Conservation (phyloP, 352 stramenopile genomes). For the Phytophthora fragariae region DNA sequence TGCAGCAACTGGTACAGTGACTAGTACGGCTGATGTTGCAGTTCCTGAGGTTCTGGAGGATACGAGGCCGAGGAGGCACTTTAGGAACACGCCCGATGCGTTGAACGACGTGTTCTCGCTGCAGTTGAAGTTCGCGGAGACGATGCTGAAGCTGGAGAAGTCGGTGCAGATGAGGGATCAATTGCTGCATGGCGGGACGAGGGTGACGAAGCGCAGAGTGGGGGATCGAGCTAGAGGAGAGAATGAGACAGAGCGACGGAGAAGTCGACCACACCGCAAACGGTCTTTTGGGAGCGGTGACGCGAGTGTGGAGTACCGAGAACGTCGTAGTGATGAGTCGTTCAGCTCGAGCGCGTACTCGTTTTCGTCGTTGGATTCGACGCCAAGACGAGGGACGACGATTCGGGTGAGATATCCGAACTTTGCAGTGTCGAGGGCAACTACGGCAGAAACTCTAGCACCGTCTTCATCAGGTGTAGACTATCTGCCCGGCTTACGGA, state of each 20-base stretch:
- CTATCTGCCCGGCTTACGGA: slow-evolving; percentile 7
- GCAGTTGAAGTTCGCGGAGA: slow-evolving; percentile 77
- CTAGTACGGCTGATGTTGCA: not conserved
- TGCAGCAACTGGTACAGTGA: slow-evolving; percentile 1
- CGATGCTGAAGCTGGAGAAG: slow-evolving; percentile 75
- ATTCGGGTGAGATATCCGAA: slow-evolving; percentile 25
- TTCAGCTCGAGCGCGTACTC: slow-evolving; percentile 46
- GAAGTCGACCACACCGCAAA: slow-evolving; percentile 8
- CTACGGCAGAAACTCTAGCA: slow-evolving; percentile 40
- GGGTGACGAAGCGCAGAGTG: slow-evolving; percentile 12
- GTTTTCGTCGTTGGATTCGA: slow-evolving; percentile 40
- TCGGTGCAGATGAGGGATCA: slow-evolving; percentile 68
- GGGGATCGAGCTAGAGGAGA: slow-evolving; percentile 2
- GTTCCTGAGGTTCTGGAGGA: not conserved
- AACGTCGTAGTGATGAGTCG: slow-evolving; percentile 34
- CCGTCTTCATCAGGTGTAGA: slow-evolving; percentile 31
- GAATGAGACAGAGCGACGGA: not conserved
- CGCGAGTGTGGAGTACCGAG: slow-evolving; percentile 32
- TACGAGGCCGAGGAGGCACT: slow-evolving; percentile 13
- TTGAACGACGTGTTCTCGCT: slow-evolving; percentile 73
- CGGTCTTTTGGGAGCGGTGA: slow-evolving; percentile 28
- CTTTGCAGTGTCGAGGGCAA: slow-evolving; percentile 35
- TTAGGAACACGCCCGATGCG: slow-evolving; percentile 40
- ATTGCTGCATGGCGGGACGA: slow-evolving; percentile 38
- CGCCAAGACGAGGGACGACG: slow-evolving; percentile 6